Conservation (phyloP, 306 rosid species). For the Spatholobus suberectus region DNA sequence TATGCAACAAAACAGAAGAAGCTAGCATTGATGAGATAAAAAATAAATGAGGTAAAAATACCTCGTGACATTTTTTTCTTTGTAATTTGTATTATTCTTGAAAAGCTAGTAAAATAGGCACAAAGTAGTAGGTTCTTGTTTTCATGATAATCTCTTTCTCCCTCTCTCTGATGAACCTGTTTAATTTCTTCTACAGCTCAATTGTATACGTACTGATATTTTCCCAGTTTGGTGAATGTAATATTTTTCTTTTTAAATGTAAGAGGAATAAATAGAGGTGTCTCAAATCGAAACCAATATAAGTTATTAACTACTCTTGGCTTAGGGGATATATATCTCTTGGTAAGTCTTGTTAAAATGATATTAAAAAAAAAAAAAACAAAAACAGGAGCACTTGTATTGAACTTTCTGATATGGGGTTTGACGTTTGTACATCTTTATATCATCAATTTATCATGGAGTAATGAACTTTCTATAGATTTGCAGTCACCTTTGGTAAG, state of each 20-base stretch:
- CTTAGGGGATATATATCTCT: background rate
- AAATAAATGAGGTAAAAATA: conserved; percentile 58
- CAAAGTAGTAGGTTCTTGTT: conserved; percentile 27
- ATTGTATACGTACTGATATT: conserved; percentile 6
- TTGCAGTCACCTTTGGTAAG: background rate
- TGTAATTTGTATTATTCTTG: conserved; percentile 39
- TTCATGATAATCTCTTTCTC: background rate
- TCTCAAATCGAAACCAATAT: conserved; percentile 20
- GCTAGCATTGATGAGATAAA: conserved; percentile 67
- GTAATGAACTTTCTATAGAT: background rate
- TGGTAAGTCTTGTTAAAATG: background rate
- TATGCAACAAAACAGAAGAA: conserved; percentile 71
- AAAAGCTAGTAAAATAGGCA: conserved; percentile 42
- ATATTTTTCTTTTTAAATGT: background rate
- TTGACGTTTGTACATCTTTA: conserved; percentile 16
- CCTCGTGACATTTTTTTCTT: conserved; percentile 18
- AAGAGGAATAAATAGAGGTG: background rate
- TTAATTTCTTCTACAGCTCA: conserved; percentile 17
- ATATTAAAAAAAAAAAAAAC: background rate
- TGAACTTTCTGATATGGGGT: conserved; percentile 1
- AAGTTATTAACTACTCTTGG: background rate
- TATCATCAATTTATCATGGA: background rate
- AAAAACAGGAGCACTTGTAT: conserved; percentile 4
- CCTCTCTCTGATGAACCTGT: background rate
- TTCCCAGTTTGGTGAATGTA: conserved; percentile 28